Base-by-base conservation (phyloP, 345 rosid genomes). In the Boechera stricta region DNA sequence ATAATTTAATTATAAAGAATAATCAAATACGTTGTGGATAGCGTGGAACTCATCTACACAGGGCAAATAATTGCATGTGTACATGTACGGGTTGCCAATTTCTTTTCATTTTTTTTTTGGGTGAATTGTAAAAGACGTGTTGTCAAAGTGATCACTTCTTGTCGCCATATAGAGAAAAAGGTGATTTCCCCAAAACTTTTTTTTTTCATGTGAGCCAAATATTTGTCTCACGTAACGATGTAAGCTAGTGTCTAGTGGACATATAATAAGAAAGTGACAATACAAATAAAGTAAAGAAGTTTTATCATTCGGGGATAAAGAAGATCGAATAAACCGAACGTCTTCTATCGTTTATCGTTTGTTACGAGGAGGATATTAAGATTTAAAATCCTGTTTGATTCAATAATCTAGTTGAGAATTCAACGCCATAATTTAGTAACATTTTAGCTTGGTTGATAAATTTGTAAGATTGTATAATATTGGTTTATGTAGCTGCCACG, bases 21-120 rank as follows among this genome's bases (percentile, higher is more conserved):
- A 9, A 56, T 2, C 31, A 48, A 32, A 57, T 39, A 77, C 72
- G 62, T 48, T 57, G 39, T 33, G 41, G 72, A 77, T 77, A 72
- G 55, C 67, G 73, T 72, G 29, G 49, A 64, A 56, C 63, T 71
- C 77, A 52, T 39, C 26, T 31, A 11, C 39, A 5, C 15, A 49
- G 54, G 61, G 47, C 81, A 72, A 57, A 78, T 78, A 72, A 78
- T 78, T 78, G 81, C 77, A 72, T 78, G 73, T 72, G 49, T 78
- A 58, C 39, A 77, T 78, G 77, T 66, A 78, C 81, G 81, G 72
- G 81, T 78, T 76, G 57, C 49, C 80, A 76, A 68, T 24, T 52
- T 24, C 32, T 24, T 52, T 9, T 52, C 31, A 4, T 49, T 16
- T 49, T 49, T 49, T 49, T 49, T 49, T 7, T 4, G 26, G 26